Evolutionary conservation across 495 filamentous ascomycete species (phyloP).

Genomic region (Umbilicaria muhlenbergii): DNA sequence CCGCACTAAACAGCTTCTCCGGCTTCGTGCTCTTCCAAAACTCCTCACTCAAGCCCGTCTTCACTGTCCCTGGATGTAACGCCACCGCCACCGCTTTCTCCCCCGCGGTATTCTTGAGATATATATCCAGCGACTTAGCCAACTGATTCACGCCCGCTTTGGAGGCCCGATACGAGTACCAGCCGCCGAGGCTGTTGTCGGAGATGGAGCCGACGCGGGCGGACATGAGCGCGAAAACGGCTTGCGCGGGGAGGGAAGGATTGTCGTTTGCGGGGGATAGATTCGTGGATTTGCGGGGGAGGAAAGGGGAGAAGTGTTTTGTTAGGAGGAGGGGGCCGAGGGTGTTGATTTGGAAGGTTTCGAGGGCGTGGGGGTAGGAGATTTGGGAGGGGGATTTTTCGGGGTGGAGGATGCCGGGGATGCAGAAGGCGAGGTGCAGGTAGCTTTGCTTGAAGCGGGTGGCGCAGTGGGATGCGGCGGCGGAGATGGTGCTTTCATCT

Average conservation of each 20-base stretch:
- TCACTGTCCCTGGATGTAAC: slow-evolving; percentile 76
- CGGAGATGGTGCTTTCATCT: slow-evolving; percentile 23
- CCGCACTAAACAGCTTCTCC: slow-evolving; percentile 45
- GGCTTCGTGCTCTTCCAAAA: slow-evolving; percentile 48
- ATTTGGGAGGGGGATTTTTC: slow-evolving; percentile 58
- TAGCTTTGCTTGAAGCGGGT: slow-evolving; percentile 15
- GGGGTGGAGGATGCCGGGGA: slow-evolving; percentile 59
- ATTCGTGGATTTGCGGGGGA: slow-evolving; percentile 36
- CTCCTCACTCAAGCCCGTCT: slow-evolving; percentile 53
- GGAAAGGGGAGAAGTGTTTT: slow-evolving; percentile 53
- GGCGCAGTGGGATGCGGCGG: slow-evolving; percentile 16
- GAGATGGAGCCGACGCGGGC: slow-evolving; percentile 60
- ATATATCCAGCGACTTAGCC: slow-evolving; percentile 58
- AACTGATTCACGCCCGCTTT: slow-evolving; percentile 60
- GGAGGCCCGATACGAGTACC: slow-evolving; percentile 60
- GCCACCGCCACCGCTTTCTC: slow-evolving; percentile 47
- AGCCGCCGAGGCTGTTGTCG: slow-evolving; percentile 56
- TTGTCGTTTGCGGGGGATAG: neutral
- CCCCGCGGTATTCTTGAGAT: slow-evolving; percentile 35
- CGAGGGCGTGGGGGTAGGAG: slow-evolving; percentile 33
- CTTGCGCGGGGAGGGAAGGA: slow-evolving; percentile 24
- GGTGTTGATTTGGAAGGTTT: slow-evolving; percentile 52
- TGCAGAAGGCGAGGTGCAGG: slow-evolving; percentile 51
- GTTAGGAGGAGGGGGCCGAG: slow-evolving; percentile 60
- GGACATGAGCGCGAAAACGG: slow-evolving; percentile 53